These are phyloP conservation scores for Pleurotus platypus DNA, from an alignment of 768 basidiomycete genomes.

Conservation along the genomic window DNA sequence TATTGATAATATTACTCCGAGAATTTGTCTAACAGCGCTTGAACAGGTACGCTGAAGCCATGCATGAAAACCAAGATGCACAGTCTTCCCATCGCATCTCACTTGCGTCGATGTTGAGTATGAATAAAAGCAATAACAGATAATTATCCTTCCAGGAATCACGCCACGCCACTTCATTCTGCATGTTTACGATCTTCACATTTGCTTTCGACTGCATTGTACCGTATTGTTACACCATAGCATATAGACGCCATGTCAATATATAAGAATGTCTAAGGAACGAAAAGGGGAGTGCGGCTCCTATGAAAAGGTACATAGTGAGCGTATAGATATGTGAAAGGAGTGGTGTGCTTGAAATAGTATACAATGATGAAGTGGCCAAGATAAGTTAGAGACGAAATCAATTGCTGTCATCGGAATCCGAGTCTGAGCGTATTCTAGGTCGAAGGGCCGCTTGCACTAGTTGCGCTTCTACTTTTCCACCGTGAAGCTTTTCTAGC, in stretches of 20 bases:
- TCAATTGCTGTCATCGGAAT: conserved; percentile 27
- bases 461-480: conserved; percentile 2
- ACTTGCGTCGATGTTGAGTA: conserved; percentile 37
- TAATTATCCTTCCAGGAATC: neutral
- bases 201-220: conserved; percentile 6
- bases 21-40: conserved; percentile 4
- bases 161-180: neutral
- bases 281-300: too few relatives aligned
- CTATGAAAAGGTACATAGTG: too few relatives aligned
- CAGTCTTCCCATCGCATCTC: conserved; percentile 64
- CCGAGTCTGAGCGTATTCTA: conserved; percentile 27
- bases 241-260: neutral
- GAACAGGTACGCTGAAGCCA: conserved; percentile 63
- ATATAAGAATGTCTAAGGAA: neutral
- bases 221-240: conserved; percentile 1
- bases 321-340: too few relatives aligned
- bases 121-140: conserved; percentile 1
- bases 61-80: conserved; percentile 74
- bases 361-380: neutral
- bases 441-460: conserved; percentile 6
- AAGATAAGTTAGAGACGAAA: neutral
- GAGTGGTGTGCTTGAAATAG: neutral
- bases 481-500: conserved; percentile 38
- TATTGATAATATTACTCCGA: conserved; percentile 10
- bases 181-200: neutral